phyloP scores from a whole-genome alignment of 257 asterid genomes.

The Leptodermis oblonga region DNA sequence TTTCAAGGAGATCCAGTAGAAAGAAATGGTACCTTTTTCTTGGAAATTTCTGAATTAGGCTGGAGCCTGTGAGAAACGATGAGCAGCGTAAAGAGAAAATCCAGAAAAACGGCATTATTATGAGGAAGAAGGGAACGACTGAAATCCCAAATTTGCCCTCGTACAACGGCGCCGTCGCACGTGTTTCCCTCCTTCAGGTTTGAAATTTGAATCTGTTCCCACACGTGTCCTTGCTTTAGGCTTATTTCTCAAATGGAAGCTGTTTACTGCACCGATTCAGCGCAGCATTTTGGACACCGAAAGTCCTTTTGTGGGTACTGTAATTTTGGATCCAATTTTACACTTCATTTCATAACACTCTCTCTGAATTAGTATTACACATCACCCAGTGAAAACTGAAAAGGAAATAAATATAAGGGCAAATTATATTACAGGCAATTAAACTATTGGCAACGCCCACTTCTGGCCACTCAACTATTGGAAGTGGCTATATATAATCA shows the following conservation, averaged over 20 bases:
- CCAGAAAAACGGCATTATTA: not conserved
- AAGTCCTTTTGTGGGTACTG: too few species aligned
- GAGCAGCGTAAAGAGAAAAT: not conserved
- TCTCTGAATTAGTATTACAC: too few species aligned
- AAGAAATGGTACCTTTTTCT: not conserved
- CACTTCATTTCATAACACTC: too few species aligned
- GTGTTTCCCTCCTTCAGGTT: slow-evolving; percentile 3
- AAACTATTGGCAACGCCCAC: too few species aligned
- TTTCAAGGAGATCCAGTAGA: not conserved
- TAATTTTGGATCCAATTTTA: too few species aligned
- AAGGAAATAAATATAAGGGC: too few species aligned
- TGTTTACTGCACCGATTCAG: too few species aligned
- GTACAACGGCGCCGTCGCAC: not conserved
- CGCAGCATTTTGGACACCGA: too few species aligned
- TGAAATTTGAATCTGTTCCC: not conserved
- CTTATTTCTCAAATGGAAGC: not conserved
- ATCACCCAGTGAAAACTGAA: too few species aligned
- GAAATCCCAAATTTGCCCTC: slow-evolving; percentile 2
- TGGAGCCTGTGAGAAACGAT: not conserved
- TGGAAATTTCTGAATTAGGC: not conserved
- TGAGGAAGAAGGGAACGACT: not conserved
- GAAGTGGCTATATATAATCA: too few species aligned
- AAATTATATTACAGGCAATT: too few species aligned
- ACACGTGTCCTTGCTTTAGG: not conserved
- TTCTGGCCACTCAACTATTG: too few species aligned